Base-by-base conservation (phyloP, 2,329 filamentous ascomycete genomes). In the Stachybotrys chartarum region DNA sequence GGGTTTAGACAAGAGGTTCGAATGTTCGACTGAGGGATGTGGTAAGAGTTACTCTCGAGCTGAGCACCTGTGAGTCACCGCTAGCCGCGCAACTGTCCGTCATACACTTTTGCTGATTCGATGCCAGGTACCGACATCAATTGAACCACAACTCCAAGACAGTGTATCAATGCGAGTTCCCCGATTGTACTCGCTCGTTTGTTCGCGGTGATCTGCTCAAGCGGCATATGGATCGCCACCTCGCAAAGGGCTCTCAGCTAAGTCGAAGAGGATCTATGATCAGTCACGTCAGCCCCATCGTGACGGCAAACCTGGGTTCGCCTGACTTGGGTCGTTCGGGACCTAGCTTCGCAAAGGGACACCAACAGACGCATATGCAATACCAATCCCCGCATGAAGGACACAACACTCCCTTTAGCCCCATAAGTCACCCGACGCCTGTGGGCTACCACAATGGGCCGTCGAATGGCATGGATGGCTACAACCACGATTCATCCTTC, bases 1-100 rank as follows among this genome's bases (percentile, higher is more conserved):
- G 69, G 87, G 87, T 3, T 74, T 90, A 46, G 88, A 91, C 69
- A 92, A 91, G 74, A 85, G 86, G 66, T 93, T 91, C 60, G 86
- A 89, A 65, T 99, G 94, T 68, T 86, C 88, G 6, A 84, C 91
- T 57, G 86, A 90, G 60, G 90, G 88, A 45, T 99, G 94, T 66
- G 92, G 91, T 46, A 99, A 97, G 78, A 95, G 88, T 68, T 99
- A 99, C 70, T 97, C 93, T 30, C 84, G 94, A 68, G 93, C 94
- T 8, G 94, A 97, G 73, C 94, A 99, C 76, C 78, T 99, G 76
- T 97, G 83, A 79, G 80, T 56, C 42, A 48, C 48, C 32, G 14
- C 56, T 64, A 72, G 30, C 24, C 51, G 51, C 46, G 45, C 46
- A 30, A 50, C 10, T 32, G 24, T 12, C 24, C n/a, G 46, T 31